Evolutionary conservation across 2,329 filamentous ascomycete species (phyloP).

Genomic region (Thielaviopsis musarum): DNA sequence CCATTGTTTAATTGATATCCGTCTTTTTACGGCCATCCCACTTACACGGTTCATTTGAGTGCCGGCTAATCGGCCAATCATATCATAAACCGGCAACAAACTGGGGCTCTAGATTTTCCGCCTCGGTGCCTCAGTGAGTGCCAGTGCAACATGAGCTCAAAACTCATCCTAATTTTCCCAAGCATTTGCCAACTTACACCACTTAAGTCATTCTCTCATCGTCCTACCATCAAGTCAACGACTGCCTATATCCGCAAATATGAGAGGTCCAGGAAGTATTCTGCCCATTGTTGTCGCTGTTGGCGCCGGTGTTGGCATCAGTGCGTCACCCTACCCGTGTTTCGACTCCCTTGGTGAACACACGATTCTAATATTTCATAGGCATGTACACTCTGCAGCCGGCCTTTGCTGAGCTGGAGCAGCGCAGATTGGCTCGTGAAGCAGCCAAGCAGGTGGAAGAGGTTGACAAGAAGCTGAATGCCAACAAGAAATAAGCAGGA

Average conservation of each 20-base stretch:
- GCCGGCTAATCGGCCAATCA: neutral
- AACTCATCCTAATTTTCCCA: neutral
- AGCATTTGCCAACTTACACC: no score
- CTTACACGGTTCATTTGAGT: neutral
- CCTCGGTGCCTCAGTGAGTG: neutral
- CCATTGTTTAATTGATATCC: neutral
- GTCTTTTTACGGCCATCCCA: neutral
- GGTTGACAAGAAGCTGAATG: slow-evolving; percentile 2
- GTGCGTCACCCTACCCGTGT: neutral
- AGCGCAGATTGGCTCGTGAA: slow-evolving; percentile 2
- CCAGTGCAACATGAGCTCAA: neutral
- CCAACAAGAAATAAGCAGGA: neutral
- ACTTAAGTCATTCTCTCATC: no score
- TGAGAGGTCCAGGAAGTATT: slow-evolving; percentile 7
- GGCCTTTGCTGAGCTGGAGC: slow-evolving; percentile 7
- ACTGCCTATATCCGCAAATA: neutral
- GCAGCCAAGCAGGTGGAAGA: slow-evolving; percentile 9
- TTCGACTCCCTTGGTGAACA: neutral
- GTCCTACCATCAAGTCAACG: no score
- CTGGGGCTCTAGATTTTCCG: neutral
- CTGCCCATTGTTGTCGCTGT: slow-evolving; percentile 9
- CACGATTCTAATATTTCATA: neutral
- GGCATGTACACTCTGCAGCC: slow-evolving; percentile 10
- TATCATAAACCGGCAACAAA: neutral
- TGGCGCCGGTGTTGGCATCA: slow-evolving; percentile 10